Base-by-base conservation (phyloP, 1,284 basidiomycete genomes). In the Sphaerobolus stellatus region DNA sequence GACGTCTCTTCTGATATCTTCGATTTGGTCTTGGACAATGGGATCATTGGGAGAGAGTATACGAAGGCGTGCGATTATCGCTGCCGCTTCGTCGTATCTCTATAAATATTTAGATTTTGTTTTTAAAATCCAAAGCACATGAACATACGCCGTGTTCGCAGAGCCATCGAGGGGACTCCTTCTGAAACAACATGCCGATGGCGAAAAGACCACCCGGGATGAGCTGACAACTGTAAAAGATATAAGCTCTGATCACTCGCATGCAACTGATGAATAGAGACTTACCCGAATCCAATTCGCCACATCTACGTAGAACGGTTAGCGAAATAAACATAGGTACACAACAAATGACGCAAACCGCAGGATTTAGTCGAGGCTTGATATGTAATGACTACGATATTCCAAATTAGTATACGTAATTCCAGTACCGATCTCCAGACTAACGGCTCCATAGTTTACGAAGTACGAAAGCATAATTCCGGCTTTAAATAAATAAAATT, bases 111-210 rank as follows among this genome's bases (percentile, higher is more conserved):
- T 14, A 16, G 11, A 44, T 44, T 9, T 24, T 18, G 49, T 20
- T 6, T 8, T 38, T 38, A 38, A 14, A 14, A 9, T 30, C 8
- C 29, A 22, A 13, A 16, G n/a, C 30, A 50, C 6, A 44, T 31
- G 4, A 20, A 43, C 50, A 27, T 45, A 52, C 50, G 25, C 75
- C 75, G 56, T 77, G 75, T 61, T 79, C 76, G 29, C 83, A 76
- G 25, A 85, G 71, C 81, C 82, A 86, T 5, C 84, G 75, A 2
- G 82, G 82, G 2, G 81, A 81, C 58, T 85, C 84, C 13, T 77
- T 77, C 58, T 81, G 76, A 57, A 78, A 77, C 29, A 76, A 54
- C 69, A 81, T 78, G 6, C 72, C 68, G 47, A 78, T 48, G 4
- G 76, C 61, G 62, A 80, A 79, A 0, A 82, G 54, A 7, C 78